These are phyloP conservation scores for Hepatocystis sp. DNA, from an alignment of 169 alveolate genomes.

Conservation along the genomic window DNA sequence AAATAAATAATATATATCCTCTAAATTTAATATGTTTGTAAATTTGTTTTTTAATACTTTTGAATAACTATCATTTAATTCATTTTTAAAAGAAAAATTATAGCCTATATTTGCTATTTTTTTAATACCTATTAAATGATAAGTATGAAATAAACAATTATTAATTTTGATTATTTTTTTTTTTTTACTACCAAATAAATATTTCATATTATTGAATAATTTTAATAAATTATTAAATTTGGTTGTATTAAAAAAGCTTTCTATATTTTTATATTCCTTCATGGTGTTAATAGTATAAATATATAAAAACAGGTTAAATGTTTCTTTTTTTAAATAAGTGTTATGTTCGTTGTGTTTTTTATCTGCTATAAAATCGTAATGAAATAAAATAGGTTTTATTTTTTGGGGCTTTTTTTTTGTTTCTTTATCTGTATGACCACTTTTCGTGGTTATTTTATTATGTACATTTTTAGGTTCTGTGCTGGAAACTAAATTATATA, in stretches of 20 bases:
- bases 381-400: slow-evolving; percentile 36
- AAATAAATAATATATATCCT: slow-evolving; percentile 56
- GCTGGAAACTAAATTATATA: too few species aligned
- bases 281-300: slow-evolving; percentile 63
- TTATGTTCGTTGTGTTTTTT: slow-evolving; percentile 9
- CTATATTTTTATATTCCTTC: slow-evolving; percentile 55
- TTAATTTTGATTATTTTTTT: slow-evolving; percentile 70
- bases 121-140: slow-evolving; percentile 68
- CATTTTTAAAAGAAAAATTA: slow-evolving; percentile 55
- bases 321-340: slow-evolving; percentile 2
- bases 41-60: slow-evolving; percentile 66
- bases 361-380: slow-evolving; percentile 8
- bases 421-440: not conserved
- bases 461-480: not conserved
- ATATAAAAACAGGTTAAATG: slow-evolving; percentile 27
- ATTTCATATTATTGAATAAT: slow-evolving; percentile 42
- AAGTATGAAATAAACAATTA: slow-evolving; percentile 58
- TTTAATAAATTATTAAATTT: slow-evolving; percentile 14
- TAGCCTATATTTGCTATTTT: slow-evolving; percentile 37
- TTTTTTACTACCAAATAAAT: slow-evolving; percentile 37
- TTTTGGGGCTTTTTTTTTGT: slow-evolving; percentile 5
- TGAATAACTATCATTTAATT: slow-evolving; percentile 52
- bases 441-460: not conserved
- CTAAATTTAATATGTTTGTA: slow-evolving; percentile 30
- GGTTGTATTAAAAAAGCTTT: not conserved